Conservation (phyloP, 805 yeast species). For the Torulaspora maleeae region DNA sequence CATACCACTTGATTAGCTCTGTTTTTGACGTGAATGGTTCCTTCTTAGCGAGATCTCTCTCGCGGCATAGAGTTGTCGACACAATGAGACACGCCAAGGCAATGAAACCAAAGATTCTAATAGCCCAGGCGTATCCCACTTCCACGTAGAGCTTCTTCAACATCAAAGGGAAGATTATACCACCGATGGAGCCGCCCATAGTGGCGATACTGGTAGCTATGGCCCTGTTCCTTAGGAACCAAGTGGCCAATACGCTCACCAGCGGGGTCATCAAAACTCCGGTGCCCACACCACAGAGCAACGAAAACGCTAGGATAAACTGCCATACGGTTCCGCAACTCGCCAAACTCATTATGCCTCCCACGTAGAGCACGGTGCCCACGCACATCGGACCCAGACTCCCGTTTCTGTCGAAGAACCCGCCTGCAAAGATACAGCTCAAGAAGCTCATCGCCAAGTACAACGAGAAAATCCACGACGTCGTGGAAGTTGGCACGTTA, state of each 20-base stretch:
- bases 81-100: slow-evolving; percentile 38
- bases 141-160: slow-evolving; percentile 45
- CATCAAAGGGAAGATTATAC: slow-evolving; percentile 51
- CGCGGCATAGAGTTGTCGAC: slow-evolving; percentile 40
- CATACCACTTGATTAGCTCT: slow-evolving; percentile 29
- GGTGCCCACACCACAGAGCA: slow-evolving; percentile 54
- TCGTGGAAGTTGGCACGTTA: slow-evolving; percentile 44
- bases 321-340: slow-evolving; percentile 51
- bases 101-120: slow-evolving; percentile 49
- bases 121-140: slow-evolving; percentile 59
- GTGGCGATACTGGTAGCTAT: slow-evolving; percentile 49
- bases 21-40: slow-evolving; percentile 39
- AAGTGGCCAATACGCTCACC: slow-evolving; percentile 59
- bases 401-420: slow-evolving; percentile 61
- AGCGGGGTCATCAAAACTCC: slow-evolving; percentile 59
- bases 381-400: slow-evolving; percentile 41
- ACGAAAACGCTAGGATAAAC: slow-evolving; percentile 55
- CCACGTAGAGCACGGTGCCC: slow-evolving; percentile 45
- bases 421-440: slow-evolving; percentile 53
- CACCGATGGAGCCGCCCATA: slow-evolving; percentile 55
- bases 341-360: slow-evolving; percentile 57
- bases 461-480: slow-evolving; percentile 66
- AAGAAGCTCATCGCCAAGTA: slow-evolving; percentile 49
- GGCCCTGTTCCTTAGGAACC: slow-evolving; percentile 59
- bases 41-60: slow-evolving; percentile 34